Conservation (phyloP, 2,329 filamentous ascomycete species). For the Stemphylium beticola region DNA sequence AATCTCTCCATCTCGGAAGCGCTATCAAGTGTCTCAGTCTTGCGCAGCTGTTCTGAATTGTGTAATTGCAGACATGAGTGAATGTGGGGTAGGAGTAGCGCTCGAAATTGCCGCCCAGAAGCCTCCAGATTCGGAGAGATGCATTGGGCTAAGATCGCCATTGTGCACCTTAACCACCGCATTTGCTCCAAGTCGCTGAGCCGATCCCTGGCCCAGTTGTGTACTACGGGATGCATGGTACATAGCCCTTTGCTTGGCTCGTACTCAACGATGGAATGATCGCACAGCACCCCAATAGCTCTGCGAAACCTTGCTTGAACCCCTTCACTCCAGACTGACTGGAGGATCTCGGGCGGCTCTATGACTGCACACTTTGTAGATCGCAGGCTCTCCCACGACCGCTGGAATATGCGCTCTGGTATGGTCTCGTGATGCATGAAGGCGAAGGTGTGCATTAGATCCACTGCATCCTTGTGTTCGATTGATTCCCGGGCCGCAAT, state of each 20-base stretch:
- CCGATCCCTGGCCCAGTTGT: slow-evolving; percentile 42
- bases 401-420: slow-evolving; percentile 25
- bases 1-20: slow-evolving; percentile 27
- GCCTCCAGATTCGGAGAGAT: slow-evolving; percentile 25
- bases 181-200: slow-evolving; percentile 22
- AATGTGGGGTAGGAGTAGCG: slow-evolving; percentile 22
- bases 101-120: slow-evolving; percentile 28
- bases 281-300: slow-evolving; percentile 19
- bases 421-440: slow-evolving; percentile 43
- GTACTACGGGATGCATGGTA: slow-evolving; percentile 43
- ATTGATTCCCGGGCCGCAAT: slow-evolving; percentile 22
- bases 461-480: slow-evolving; percentile 36
- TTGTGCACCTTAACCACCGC: slow-evolving; percentile 39
- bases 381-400: slow-evolving; percentile 10
- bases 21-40: slow-evolving; percentile 31
- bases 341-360: background rate
- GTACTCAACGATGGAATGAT: slow-evolving; percentile 35
- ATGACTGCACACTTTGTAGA: background rate
- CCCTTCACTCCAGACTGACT: background rate
- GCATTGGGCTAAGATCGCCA: slow-evolving; percentile 27
- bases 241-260: slow-evolving; percentile 23
- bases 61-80: slow-evolving; percentile 18
- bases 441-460: slow-evolving; percentile 43
- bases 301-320: slow-evolving; percentile 18
- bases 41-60: slow-evolving; percentile 15